Evolutionary conservation across 495 filamentous ascomycete genomes (phyloP).

Genomic region (Podospora australis): DNA sequence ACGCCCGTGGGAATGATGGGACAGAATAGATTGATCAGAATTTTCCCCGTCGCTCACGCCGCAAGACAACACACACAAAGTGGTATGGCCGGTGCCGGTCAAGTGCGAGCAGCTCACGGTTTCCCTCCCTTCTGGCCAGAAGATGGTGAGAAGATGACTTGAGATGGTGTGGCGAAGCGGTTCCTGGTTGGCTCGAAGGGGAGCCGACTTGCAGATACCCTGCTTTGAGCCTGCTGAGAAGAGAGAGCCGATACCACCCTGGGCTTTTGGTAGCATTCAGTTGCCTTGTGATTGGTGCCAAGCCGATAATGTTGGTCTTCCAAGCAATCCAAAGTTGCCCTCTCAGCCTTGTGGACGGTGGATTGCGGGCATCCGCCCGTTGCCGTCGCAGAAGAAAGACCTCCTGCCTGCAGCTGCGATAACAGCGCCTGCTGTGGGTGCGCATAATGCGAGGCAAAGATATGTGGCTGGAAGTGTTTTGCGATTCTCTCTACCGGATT

Average conservation of each 20-base stretch:
- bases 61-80: not conserved
- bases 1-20: not conserved
- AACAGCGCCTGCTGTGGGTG: no score
- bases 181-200: not conserved
- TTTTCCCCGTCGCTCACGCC: not conserved
- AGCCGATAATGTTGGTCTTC: not conserved
- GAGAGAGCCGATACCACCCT: not conserved
- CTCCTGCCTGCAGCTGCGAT: no score
- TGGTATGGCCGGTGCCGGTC: not conserved
- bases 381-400: not conserved
- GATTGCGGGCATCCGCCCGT: not conserved
- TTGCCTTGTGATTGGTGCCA: conserved; percentile 1
- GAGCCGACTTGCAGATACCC: not conserved
- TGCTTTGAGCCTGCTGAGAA: not conserved
- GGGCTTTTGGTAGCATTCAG: no score
- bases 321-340: not conserved
- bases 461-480: no score
- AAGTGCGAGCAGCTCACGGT: not conserved
- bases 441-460: no score
- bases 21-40: not conserved
- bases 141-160: not conserved
- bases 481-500: no score
- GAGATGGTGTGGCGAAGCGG: conserved; percentile 3
- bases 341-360: conserved; percentile 2
- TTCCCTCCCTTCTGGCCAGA: not conserved